These are phyloP conservation scores for Porcisia hertigi DNA, from an alignment of 208 protist species.

Conservation along the genomic window DNA sequence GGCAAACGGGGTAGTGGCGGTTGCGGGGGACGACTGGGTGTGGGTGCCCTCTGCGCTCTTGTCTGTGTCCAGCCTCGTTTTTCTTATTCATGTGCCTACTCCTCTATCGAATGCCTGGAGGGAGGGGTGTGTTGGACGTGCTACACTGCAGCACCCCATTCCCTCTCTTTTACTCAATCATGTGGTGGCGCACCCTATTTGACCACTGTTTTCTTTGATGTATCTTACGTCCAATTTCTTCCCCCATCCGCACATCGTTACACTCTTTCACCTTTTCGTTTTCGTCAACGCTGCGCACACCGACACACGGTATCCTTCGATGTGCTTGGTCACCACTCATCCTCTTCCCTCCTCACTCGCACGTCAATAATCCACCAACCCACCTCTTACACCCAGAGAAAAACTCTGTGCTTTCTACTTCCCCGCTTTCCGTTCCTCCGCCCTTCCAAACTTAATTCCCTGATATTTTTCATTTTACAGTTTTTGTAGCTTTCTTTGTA, in stretches of 20 bases:
- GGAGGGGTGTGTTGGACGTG: neutral
- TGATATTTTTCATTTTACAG: slow-evolving; percentile 3
- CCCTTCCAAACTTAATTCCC: slow-evolving; percentile 3
- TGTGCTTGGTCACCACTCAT: neutral
- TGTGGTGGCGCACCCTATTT: neutral
- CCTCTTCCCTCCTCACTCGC: too few species aligned
- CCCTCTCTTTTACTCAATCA: neutral
- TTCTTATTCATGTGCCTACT: neutral
- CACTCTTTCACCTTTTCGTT: neutral
- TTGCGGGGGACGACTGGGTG: neutral
- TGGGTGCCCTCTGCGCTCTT: neutral
- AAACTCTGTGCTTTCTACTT: slow-evolving; percentile 1
- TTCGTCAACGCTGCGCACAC: neutral
- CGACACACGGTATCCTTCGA: neutral
- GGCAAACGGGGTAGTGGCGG: neutral
- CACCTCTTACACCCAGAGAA: neutral
- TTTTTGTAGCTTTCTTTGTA: neutral
- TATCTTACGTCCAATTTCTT: neutral
- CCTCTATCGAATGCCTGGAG: neutral
- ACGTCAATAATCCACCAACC: neutral
- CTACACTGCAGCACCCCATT: neutral
- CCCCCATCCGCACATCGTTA: neutral
- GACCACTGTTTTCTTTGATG: neutral
- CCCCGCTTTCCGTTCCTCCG: neutral
- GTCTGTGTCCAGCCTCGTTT: neutral